Evolutionary conservation across 176 grass and related monocot species (phyloP).

Genomic region (Saccharum officinarum): DNA sequence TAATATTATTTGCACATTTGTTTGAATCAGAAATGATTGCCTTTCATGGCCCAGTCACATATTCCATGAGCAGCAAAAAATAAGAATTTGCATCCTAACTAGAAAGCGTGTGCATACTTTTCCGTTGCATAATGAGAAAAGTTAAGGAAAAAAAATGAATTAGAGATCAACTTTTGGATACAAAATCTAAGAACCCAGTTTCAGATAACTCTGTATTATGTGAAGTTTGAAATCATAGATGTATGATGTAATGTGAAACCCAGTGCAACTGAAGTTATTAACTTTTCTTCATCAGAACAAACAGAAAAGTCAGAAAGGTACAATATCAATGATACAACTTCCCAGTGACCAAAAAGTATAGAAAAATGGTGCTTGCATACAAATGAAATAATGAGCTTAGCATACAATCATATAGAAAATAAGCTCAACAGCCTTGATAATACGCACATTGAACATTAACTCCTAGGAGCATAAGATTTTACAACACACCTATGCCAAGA

Average conservation of each 20-base stretch:
- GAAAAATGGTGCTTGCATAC: neutral
- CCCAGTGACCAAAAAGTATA: neutral
- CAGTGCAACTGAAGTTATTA: neutral
- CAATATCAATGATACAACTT: neutral
- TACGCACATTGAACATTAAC: neutral
- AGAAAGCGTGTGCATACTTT: constrained; percentile 1
- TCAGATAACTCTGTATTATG: constrained; percentile 17
- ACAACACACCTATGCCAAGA: neutral
- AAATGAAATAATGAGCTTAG: neutral
- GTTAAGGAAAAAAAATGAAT: neutral
- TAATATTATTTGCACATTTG: constrained; percentile 10
- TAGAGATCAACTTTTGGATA: constrained; percentile 4
- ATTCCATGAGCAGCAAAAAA: neutral
- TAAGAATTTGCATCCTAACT: neutral
- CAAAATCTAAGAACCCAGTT: neutral
- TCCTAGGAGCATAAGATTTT: neutral
- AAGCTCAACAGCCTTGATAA: constrained; percentile 14
- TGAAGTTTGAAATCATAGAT: neutral
- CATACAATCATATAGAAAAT: constrained; percentile 20
- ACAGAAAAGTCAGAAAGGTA: neutral
- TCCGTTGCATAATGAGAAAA: neutral
- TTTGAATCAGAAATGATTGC: neutral
- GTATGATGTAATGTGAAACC: neutral
- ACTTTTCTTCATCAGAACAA: constrained; percentile 36
- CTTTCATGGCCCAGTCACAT: neutral